Base-by-base conservation (phyloP, 2,329 filamentous ascomycete species). In the Penicillium sclerotigenum region DNA sequence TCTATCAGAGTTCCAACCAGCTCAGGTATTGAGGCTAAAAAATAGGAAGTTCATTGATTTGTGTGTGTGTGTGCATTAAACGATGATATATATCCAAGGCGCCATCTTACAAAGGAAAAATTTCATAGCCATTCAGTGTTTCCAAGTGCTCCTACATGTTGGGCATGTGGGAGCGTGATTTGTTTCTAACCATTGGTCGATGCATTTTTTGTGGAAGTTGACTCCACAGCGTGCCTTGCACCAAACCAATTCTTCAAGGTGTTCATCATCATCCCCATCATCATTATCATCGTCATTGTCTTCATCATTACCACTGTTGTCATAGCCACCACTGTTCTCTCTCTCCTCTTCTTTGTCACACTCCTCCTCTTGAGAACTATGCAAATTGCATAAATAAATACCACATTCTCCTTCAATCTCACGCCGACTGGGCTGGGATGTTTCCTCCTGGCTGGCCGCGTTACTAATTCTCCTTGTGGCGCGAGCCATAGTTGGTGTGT, bases 151-250 rank as follows among this genome's bases (percentile, higher is more conserved):
- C 22, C 63, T 47, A 53, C 62, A 65, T 16, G 45, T 26, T 16
- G 63, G 63, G 10, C 60, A 65, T 16, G 59, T 60, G 5, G 52
- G 11, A n/a, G 28, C 33, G 3, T 4, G 29, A n/a, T 36, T 41
- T 29, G 38, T 46, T 31, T 42, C 47, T 14, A 65, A 22, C 62
- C 62, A 65, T 40, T 49, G 31, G n/a, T 60, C 51, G 24, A 65
- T 63, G 47, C 63, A 65, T 8, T 10, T 1, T 34, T 58, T 58
- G 37, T 65, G 62, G 51, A 59, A 65, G 45, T 65, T 65, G 34
- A 60, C 53, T 49, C 63, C 62, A 56, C 62, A 65, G 16, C 29
- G 38, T n/a, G 59, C 56, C 37, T 55, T 62, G 54, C 62, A 65
- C 63, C 62, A 65, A n/a, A 43, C 46, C 31, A 65, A 26, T 20